Conservation (phyloP, 345 rosid species). For the Bruguiera gymnorhiza region DNA sequence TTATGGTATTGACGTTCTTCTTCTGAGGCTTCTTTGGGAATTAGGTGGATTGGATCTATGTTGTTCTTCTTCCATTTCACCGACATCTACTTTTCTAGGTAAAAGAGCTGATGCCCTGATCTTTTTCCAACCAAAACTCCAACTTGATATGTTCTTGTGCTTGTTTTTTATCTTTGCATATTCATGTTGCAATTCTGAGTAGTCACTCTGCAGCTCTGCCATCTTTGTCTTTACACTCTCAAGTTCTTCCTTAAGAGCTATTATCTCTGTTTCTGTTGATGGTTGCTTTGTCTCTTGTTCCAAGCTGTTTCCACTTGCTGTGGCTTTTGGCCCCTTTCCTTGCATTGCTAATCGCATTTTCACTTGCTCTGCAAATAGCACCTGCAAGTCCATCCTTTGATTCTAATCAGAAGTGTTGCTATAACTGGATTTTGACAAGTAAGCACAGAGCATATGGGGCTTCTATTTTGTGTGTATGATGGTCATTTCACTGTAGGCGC, state of each 20-base stretch:
- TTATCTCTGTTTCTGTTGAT: conserved; percentile 49
- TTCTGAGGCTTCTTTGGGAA: conserved; percentile 27
- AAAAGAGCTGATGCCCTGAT: conserved; percentile 43
- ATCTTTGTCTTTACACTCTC: conserved; percentile 53
- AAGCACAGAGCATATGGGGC: not conserved
- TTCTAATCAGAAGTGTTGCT: conserved; percentile 4
- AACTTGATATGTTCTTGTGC: conserved; percentile 36
- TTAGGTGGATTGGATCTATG: conserved; percentile 26
- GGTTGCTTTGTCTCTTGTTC: conserved; percentile 40
- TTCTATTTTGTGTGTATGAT: not conserved
- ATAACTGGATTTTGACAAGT: not conserved
- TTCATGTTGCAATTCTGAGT: conserved; percentile 60
- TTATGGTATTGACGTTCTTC: conserved; percentile 49
- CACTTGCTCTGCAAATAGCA: conserved; percentile 73
- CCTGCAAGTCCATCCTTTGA: conserved; percentile 39
- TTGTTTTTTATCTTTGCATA: conserved; percentile 49
- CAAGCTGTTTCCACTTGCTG: conserved; percentile 33
- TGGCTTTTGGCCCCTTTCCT: conserved; percentile 46
- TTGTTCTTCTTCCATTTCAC: conserved; percentile 32
- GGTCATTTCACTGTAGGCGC: not conserved
- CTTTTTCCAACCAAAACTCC: conserved; percentile 54
- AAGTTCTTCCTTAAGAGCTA: conserved; percentile 53
- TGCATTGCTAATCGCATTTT: conserved; percentile 71
- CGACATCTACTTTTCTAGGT: conserved; percentile 41
- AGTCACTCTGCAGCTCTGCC: conserved; percentile 60